These are phyloP conservation scores for Parasitella parasitica DNA, from an alignment of 371 early-diverging fungal species.

Conservation along the genomic window DNA sequence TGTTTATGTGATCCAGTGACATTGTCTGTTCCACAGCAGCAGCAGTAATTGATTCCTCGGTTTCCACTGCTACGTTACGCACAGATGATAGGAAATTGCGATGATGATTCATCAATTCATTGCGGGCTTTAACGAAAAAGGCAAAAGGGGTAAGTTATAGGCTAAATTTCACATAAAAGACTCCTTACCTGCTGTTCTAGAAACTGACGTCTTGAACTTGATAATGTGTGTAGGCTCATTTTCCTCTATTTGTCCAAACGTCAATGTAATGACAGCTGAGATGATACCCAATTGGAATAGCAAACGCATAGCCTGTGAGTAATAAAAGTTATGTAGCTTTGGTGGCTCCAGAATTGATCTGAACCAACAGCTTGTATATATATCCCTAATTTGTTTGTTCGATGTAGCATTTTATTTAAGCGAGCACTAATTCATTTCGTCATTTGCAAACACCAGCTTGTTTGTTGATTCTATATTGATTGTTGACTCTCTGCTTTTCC, in stretches of 20 bases:
- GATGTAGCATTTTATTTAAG: neutral
- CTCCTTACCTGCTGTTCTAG: constrained; percentile 7
- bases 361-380: neutral
- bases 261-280: constrained; percentile 1
- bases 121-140: constrained; percentile 10
- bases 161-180: neutral
- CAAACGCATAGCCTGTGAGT: no score
- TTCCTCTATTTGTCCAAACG: constrained; percentile 2
- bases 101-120: constrained; percentile 12
- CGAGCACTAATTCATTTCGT: neutral
- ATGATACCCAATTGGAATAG: constrained; percentile 5
- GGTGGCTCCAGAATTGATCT: no score
- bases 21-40: constrained; percentile 4
- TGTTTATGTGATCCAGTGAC: constrained; percentile 13
- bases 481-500: neutral
- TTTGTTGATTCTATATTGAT: neutral
- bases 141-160: neutral
- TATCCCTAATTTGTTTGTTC: neutral
- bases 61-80: neutral
- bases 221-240: constrained; percentile 27
- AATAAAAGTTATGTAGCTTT: neutral
- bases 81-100: constrained; percentile 14
- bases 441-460: neutral
- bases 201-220: constrained; percentile 17
- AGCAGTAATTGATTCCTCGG: neutral